These are phyloP conservation scores for Tetradesmus lagerheimii DNA, from an alignment of 139 green algal genomes.

Conservation along the genomic window DNA sequence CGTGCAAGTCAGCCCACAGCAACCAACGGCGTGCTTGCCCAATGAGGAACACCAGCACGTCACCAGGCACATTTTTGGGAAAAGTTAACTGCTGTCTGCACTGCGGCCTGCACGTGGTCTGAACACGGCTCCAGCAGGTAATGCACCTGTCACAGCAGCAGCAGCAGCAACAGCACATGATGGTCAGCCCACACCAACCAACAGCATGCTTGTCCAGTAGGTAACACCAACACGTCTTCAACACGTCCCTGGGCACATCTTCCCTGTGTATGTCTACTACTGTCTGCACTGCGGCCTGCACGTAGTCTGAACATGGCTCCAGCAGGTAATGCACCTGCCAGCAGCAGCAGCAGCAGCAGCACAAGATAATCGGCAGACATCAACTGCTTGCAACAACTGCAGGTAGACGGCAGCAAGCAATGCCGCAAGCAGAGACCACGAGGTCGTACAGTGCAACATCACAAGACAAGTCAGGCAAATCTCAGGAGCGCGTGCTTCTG, in stretches of 20 bases:
- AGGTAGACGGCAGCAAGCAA: too few relatives aligned
- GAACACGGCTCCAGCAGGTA: constrained; percentile 78
- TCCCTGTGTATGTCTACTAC: constrained; percentile 79
- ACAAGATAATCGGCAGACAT: too few relatives aligned
- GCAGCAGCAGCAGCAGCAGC: background rate
- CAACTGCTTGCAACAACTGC: too few relatives aligned
- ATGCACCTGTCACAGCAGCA: constrained; percentile 75
- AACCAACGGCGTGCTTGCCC: constrained; percentile 44
- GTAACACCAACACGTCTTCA: constrained; percentile 95
- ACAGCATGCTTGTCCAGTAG: constrained; percentile 72
- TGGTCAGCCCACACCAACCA: background rate
- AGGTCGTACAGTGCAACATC: too few relatives aligned
- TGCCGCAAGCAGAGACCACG: too few relatives aligned
- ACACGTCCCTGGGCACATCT: constrained; percentile 83
- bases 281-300: constrained; percentile 79
- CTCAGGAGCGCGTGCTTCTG: too few relatives aligned
- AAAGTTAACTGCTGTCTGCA: constrained; percentile 80
- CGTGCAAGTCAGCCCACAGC: background rate
- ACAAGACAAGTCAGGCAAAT: too few relatives aligned
- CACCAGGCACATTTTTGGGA: constrained; percentile 87
- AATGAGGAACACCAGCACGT: constrained; percentile 96
- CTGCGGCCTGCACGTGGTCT: constrained; percentile 82
- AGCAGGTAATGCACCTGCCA: constrained; percentile 85
- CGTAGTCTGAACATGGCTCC: constrained; percentile 75
- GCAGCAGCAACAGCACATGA: background rate